Percentiles rank a stretch among this genome's conserved stretches.
phyloP scores from a whole-genome alignment of 345 rosid species.

The Gossypium rotundifolium region DNA sequence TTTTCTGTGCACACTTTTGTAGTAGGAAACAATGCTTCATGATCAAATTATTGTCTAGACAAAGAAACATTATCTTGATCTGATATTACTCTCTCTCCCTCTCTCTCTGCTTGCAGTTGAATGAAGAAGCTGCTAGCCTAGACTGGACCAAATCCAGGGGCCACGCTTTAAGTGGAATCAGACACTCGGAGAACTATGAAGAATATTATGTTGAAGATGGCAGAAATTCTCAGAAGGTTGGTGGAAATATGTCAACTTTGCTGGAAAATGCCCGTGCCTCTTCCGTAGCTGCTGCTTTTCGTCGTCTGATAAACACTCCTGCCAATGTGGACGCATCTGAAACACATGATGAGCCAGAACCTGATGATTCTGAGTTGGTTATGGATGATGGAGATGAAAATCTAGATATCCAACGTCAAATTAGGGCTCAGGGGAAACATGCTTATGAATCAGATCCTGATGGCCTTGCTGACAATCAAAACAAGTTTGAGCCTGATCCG shows the following conservation, averaged over 20 bases:
- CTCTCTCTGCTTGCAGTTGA: conserved; percentile 42
- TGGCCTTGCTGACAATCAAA: conserved; percentile 21
- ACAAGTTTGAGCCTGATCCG: conserved; percentile 37
- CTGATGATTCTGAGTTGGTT: conserved; percentile 41
- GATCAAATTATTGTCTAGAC: conserved; percentile 6
- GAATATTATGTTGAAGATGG: conserved; percentile 30
- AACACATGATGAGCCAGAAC: conserved; percentile 51
- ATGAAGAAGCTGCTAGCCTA: conserved; percentile 71
- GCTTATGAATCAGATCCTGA: conserved; percentile 27
- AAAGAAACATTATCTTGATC: conserved; percentile 5
- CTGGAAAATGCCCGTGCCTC: conserved; percentile 63
- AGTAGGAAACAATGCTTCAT: neutral
- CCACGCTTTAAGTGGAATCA: conserved; percentile 49
- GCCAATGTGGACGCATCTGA: conserved; percentile 23
- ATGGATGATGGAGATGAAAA: conserved; percentile 11
- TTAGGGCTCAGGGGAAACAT: conserved; percentile 6
- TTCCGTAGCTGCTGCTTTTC: conserved; percentile 86
- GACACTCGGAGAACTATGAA: conserved; percentile 25
- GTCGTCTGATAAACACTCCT: conserved; percentile 39
- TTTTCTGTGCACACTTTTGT: neutral
- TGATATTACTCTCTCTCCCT: neutral
- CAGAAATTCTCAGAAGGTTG: conserved; percentile 50
- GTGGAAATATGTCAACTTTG: conserved; percentile 50
- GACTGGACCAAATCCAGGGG: conserved; percentile 92
- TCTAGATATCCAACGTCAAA: neutral